These are phyloP conservation scores for Talaromyces piceae DNA, from an alignment of 2,329 filamentous ascomycete species.

Conservation along the genomic window DNA sequence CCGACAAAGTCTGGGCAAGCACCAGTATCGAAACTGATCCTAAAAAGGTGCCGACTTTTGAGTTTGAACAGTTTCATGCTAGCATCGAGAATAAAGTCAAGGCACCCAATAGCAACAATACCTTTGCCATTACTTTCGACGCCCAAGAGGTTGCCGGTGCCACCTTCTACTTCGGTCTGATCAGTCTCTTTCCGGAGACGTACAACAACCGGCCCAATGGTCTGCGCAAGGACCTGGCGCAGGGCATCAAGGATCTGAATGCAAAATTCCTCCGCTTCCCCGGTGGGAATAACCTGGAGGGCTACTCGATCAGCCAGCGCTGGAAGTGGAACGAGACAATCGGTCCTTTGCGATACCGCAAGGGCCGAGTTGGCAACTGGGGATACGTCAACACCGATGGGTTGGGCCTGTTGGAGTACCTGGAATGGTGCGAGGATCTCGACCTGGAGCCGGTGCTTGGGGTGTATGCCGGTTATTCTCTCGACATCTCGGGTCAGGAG, in stretches of 20 bases:
- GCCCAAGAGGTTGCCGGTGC: neutral
- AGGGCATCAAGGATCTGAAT: conserved; percentile 38
- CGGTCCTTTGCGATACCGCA: conserved; percentile 36
- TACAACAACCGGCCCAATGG: conserved; percentile 52
- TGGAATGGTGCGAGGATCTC: conserved; percentile 53
- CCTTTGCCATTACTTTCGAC: neutral
- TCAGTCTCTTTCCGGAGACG: conserved; percentile 55
- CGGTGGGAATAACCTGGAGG: conserved; percentile 55
- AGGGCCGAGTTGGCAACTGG: conserved; percentile 52
- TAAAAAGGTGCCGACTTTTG: neutral
- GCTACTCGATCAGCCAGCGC: conserved; percentile 21
- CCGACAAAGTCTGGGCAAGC: conserved; percentile 36
- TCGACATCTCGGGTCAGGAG: too few relatives aligned
- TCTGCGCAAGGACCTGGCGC: conserved; percentile 48
- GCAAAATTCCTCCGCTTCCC: conserved; percentile 55
- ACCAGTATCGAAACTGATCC: too few relatives aligned
- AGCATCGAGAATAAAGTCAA: too few relatives aligned
- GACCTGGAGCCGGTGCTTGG: conserved; percentile 3
- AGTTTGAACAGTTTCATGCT: neutral
- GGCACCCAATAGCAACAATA: neutral
- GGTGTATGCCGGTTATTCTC: conserved; percentile 1
- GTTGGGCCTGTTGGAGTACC: conserved; percentile 40
- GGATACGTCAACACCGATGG: conserved; percentile 56
- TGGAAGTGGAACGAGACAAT: conserved; percentile 39
- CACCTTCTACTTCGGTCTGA: conserved; percentile 41